Conservation (phyloP, 768 basidiomycete genomes). For the Naganishia vishniacii region DNA sequence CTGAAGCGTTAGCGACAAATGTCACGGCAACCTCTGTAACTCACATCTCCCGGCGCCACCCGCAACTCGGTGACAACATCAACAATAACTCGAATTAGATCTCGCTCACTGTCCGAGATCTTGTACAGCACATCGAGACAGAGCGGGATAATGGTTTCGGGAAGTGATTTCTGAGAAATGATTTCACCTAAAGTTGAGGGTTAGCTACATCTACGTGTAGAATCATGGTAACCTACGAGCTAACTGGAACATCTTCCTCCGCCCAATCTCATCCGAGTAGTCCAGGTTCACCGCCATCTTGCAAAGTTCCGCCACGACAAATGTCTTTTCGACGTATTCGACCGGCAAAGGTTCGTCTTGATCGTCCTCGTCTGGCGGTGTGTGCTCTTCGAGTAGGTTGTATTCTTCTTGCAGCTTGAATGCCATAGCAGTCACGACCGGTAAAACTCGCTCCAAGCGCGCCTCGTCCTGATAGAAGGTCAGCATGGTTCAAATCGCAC, state of each 20-base stretch:
- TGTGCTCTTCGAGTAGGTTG: slow-evolving; percentile 57
- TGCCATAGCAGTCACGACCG: slow-evolving; percentile 77
- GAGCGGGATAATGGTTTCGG: slow-evolving; percentile 62
- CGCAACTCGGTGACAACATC: slow-evolving; percentile 79
- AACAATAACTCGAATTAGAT: slow-evolving; percentile 80
- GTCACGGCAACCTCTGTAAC: slow-evolving; percentile 1
- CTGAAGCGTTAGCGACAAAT: slow-evolving; percentile 18
- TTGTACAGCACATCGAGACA: slow-evolving; percentile 78
- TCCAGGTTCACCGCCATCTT: slow-evolving; percentile 72
- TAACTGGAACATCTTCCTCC: slow-evolving; percentile 78
- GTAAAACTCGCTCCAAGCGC: slow-evolving; percentile 65
- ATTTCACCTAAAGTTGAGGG: slow-evolving; percentile 62
- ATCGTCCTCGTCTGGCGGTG: slow-evolving; percentile 36
- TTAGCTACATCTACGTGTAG: neutral
- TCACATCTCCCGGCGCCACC: slow-evolving; percentile 47
- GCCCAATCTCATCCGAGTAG: slow-evolving; percentile 85
- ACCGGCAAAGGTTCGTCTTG: slow-evolving; percentile 44
- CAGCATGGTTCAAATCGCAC: neutral
- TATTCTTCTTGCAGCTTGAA: slow-evolving; percentile 67
- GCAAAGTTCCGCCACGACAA: slow-evolving; percentile 74
- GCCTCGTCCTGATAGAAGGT: slow-evolving; percentile 52
- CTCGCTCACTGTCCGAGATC: slow-evolving; percentile 67
- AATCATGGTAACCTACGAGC: slow-evolving; percentile 58
- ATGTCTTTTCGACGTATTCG: slow-evolving; percentile 52
- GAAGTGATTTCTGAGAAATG: slow-evolving; percentile 66